Evolutionary conservation across 768 basidiomycete species (phyloP).

Genomic region (Mycena albidolilacea): DNA sequence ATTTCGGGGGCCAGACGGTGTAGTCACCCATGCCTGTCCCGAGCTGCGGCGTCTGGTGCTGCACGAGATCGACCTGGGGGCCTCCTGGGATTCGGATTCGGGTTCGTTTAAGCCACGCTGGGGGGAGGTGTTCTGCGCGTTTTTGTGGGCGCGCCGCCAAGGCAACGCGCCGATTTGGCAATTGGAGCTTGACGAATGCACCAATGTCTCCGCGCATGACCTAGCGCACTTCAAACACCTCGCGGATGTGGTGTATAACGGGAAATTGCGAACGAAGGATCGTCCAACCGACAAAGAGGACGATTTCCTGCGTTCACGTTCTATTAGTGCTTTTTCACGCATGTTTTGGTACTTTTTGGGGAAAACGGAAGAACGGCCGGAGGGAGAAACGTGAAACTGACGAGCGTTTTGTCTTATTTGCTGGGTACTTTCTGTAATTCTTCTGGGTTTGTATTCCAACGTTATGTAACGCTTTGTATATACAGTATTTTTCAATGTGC

Average conservation of each 20-base stretch:
- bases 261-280: neutral
- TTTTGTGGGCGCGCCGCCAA: constrained; percentile 35
- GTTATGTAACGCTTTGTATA: no score
- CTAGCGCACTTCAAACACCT: constrained; percentile 22
- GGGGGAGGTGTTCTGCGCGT: constrained; percentile 26
- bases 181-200: constrained; percentile 32
- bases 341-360: constrained; percentile 1
- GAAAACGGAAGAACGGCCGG: no score
- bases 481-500: no score
- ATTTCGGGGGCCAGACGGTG: constrained; percentile 30
- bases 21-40: constrained; percentile 29
- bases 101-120: neutral
- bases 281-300: constrained; percentile 4
- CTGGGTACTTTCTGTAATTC: no score
- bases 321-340: constrained; percentile 13
- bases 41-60: constrained; percentile 29
- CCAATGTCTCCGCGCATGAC: constrained; percentile 18
- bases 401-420: no score
- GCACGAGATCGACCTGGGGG: constrained; percentile 24
- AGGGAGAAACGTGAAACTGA: no score
- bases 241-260: constrained; percentile 24
- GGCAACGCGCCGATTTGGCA: constrained; percentile 31
- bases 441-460: no score
- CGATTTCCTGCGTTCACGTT: constrained; percentile 4
- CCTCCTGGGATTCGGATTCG: no score